Percentiles rank a stretch among this genome's conserved stretches.
Evolutionary conservation across 2,329 filamentous ascomycete genomes (phyloP).

Genomic region (Calonectria crousiana): DNA sequence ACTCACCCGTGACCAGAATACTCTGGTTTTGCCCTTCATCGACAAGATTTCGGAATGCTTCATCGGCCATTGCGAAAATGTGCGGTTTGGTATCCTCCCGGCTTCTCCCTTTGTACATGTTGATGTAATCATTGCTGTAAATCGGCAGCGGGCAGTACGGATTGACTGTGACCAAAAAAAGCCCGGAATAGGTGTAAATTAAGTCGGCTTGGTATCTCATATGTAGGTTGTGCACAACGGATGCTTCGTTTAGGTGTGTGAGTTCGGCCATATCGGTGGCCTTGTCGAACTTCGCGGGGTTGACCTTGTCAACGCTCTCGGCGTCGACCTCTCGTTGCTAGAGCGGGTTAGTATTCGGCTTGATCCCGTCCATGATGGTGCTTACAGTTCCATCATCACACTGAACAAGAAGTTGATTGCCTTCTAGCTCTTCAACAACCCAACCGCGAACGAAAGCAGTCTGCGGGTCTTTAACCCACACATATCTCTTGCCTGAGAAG

Average conservation of each 20-base stretch:
- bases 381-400: constrained; percentile 91
- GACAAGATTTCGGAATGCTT: constrained; percentile 94
- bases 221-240: constrained; percentile 96
- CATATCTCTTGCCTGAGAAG: constrained; percentile 98
- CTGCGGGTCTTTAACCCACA: constrained; percentile 92
- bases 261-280: constrained; percentile 99
- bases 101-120: constrained; percentile 94
- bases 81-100: constrained; percentile 96
- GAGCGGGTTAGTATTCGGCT: constrained; percentile 33
- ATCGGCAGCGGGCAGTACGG: constrained; percentile 96
- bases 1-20: constrained; percentile 97
- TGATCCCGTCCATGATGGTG: constrained; percentile 24
- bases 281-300: constrained; percentile 99
- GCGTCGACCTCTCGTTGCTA: constrained; percentile 88
- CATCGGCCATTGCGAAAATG: constrained; percentile 97
- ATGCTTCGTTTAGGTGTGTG: constrained; percentile 97
- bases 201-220: constrained; percentile 95
- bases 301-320: constrained; percentile 97
- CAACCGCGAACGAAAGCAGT: constrained; percentile 92
- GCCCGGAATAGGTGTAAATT: constrained; percentile 97
- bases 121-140: constrained; percentile 96
- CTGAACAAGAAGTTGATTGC: constrained; percentile 82
- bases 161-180: constrained; percentile 97
- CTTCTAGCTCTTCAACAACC: constrained; percentile 84
- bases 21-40: constrained; percentile 97